phyloP scores from a whole-genome alignment of 2,329 filamentous ascomycete species.

The Exophiala sp. region DNA sequence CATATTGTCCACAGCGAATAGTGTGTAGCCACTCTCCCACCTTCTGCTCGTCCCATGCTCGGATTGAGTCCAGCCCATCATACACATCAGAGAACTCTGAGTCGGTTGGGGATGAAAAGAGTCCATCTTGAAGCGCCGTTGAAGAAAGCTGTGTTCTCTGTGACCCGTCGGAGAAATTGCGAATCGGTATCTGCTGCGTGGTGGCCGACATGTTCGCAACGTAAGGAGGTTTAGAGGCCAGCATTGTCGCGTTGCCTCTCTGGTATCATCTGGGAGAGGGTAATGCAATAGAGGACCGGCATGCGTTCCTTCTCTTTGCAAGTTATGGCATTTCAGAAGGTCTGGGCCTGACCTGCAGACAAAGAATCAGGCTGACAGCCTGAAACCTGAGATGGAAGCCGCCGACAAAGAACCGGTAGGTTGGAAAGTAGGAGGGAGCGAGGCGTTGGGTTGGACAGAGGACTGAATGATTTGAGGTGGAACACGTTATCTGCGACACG shows the following conservation, averaged over 20 bases:
- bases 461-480: neutral
- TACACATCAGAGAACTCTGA: constrained; percentile 80
- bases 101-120: constrained; percentile 76
- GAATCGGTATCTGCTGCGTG: constrained; percentile 17
- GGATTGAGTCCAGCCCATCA: constrained; percentile 67
- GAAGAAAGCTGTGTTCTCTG: constrained; percentile 35
- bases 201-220: constrained; percentile 30
- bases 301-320: constrained; percentile 9
- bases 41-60: constrained; percentile 57
- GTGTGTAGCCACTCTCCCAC: constrained; percentile 86
- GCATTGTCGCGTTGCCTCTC: constrained; percentile 32
- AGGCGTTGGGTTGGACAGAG: constrained; percentile 6
- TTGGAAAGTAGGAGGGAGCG: neutral
- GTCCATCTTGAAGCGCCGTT: constrained; percentile 35
- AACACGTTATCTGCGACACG: neutral
- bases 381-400: neutral
- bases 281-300: neutral
- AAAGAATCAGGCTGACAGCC: neutral
- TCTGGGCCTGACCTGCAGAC: neutral
- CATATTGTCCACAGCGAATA: constrained; percentile 91
- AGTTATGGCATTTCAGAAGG: constrained; percentile 3
- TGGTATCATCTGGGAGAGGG: neutral
- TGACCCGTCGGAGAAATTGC: constrained; percentile 26
- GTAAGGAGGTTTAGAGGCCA: constrained; percentile 41
- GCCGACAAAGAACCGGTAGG: neutral